Evolutionary conservation across 305 asterid species (phyloP).

Genomic region (Fraxinus sp.): DNA sequence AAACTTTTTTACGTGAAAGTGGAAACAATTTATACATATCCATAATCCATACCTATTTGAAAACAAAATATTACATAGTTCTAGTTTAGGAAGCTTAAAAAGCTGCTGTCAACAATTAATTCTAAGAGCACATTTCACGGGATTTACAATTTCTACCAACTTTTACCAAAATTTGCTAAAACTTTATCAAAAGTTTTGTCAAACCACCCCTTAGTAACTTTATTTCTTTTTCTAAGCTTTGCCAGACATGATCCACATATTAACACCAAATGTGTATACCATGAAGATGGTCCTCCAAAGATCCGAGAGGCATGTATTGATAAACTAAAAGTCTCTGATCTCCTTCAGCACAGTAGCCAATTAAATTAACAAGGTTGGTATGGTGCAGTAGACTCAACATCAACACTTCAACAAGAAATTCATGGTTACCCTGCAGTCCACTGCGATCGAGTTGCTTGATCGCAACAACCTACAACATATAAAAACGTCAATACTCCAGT

Average conservation of each 20-base stretch:
- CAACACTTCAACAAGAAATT: conserved; percentile 85
- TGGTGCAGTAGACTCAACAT: conserved; percentile 78
- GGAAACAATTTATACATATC: background rate
- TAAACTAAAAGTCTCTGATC: conserved; percentile 85
- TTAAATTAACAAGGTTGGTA: conserved; percentile 72
- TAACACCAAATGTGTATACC: conserved; percentile 35
- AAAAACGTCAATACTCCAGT: background rate
- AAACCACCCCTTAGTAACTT: background rate
- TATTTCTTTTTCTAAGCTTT: background rate
- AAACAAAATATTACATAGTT: background rate
- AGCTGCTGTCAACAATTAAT: background rate
- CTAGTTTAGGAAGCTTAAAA: background rate
- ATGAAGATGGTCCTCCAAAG: conserved; percentile 77
- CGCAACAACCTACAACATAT: conserved; percentile 58
- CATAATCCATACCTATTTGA: background rate
- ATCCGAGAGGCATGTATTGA: conserved; percentile 75
- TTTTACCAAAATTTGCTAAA: background rate
- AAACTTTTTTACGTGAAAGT: background rate
- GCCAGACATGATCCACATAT: background rate
- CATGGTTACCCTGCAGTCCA: conserved; percentile 86
- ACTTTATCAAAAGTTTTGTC: background rate
- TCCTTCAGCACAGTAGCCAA: conserved; percentile 86
- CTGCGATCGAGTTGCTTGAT: conserved; percentile 87
- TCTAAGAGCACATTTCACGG: background rate
- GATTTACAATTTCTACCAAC: background rate